Base-by-base conservation (phyloP, 208 protist species). In the Wallacemonas collosoma region DNA sequence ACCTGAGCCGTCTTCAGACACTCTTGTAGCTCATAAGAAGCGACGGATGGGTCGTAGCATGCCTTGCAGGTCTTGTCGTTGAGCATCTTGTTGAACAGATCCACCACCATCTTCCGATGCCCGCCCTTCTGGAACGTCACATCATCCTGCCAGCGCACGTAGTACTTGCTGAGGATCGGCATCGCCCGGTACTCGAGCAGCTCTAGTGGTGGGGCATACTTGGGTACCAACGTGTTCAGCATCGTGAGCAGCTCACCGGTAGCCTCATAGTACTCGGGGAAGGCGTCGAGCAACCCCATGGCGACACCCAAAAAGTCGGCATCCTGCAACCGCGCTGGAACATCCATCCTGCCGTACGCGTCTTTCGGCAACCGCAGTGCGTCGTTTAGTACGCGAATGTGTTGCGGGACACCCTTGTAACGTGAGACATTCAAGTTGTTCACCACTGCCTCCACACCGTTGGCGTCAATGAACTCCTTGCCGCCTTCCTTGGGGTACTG, bases 341-440 rank as follows among this genome's bases (percentile, higher is more conserved):
- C 72, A 17, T 77, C 69, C 58, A 74, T 63, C 17, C 38, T 62
- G 4, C 87, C 88, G 35, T 68, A 26, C 9, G 77, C 80, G 50
- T 76, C 77, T 54, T 72, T 78, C 11, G 91, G 91, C 26, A 94
- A 83, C 41, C 66, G 57, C 71, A 91, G 83, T 8, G 82, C 83
- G 66, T 97, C 93, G 75, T 89, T 84, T 17, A 95, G 75, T 1
- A 97, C 76, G 11, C 93, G 88, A 43, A 97, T 78, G 78, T 97
- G 93, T 75, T 97, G 93, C 40, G 93, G 93, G 17, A 97, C 65
- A 26, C 89, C 93, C 77, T 97, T 97, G 80, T 94, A 97, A 4
- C 87, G 82, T 1, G 88, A 71, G 43, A 94, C 89, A 74, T 95
- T 97, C 14, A 97, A 53, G 66, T 89, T 93, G 69, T 89, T 80